A percentile compares a stretch with the other conserved stretches of the same genome.
Conservation (phyloP, 169 alveolate species). For the Hepatocystis sp. region DNA sequence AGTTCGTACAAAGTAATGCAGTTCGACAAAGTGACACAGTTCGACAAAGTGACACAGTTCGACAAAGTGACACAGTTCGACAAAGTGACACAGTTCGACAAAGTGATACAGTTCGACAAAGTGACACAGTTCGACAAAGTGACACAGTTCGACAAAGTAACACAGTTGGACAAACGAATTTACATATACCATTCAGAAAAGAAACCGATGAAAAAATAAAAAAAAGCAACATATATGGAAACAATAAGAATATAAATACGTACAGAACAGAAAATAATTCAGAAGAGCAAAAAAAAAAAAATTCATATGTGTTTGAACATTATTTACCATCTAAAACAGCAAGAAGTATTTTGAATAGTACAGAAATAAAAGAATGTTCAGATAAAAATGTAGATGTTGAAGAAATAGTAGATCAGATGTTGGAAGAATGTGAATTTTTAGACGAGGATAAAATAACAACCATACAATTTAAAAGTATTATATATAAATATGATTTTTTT, state of each 20-base stretch:
- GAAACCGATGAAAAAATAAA: constrained; percentile 11
- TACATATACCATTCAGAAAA: too few species aligned
- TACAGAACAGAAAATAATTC: constrained; percentile 56
- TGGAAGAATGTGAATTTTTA: constrained; percentile 85
- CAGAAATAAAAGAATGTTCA: constrained; percentile 18
- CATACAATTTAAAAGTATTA: constrained; percentile 86
- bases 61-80: too few species aligned
- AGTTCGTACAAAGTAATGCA: too few species aligned
- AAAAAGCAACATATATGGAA: constrained; percentile 6
- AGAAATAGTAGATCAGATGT: constrained; percentile 79
- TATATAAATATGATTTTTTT: constrained; percentile 84
- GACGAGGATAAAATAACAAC: constrained; percentile 83
- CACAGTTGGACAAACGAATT: too few species aligned
- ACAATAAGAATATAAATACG: constrained; percentile 38
- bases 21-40: too few species aligned
- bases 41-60: too few species aligned
- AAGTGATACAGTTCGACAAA: too few species aligned
- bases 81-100: too few species aligned
- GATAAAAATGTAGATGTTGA: constrained; percentile 78
- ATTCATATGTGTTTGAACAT: constrained; percentile 29
- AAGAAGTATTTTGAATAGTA: constrained; percentile 58
- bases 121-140: too few species aligned
- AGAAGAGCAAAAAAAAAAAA: constrained; percentile 14
- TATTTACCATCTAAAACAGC: constrained; percentile 73
- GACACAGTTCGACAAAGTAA: too few species aligned